phyloP scores from a whole-genome alignment of 371 early-diverging fungal species.

The Mortierella sp. region DNA sequence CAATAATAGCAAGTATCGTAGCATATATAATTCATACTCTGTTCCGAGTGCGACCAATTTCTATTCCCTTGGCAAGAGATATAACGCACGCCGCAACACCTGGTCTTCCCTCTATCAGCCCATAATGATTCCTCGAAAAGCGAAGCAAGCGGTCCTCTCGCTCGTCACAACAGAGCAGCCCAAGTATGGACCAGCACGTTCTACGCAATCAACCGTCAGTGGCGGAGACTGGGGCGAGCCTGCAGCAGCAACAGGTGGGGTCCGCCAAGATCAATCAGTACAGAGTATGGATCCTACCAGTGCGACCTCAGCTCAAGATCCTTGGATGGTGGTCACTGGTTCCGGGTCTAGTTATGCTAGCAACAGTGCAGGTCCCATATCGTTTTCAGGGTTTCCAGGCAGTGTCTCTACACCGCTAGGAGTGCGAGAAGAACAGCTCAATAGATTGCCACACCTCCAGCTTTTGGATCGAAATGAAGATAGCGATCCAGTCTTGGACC shows the following conservation, averaged over 20 bases:
- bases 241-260: slow-evolving; percentile 5
- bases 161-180: slow-evolving; percentile 47
- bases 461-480: slow-evolving; percentile 57
- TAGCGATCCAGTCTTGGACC: slow-evolving; percentile 62
- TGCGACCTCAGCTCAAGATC: slow-evolving; percentile 22
- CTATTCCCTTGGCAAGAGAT: slow-evolving; percentile 6
- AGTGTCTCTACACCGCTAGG: slow-evolving; percentile 19
- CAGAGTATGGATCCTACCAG: slow-evolving; percentile 29
- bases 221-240: slow-evolving; percentile 50
- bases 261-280: background rate
- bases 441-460: slow-evolving; percentile 54
- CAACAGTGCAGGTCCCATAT: background rate
- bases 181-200: slow-evolving; percentile 31
- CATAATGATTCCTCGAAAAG: slow-evolving; percentile 42
- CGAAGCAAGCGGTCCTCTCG: slow-evolving; percentile 31
- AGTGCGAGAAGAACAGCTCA: slow-evolving; percentile 40
- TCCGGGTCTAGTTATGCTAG: slow-evolving; percentile 28
- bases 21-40: slow-evolving; percentile 3
- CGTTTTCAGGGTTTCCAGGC: slow-evolving; percentile 5
- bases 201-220: slow-evolving; percentile 40
- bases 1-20: slow-evolving; percentile 10
- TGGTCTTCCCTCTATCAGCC: slow-evolving; percentile 36
- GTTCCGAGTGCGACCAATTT: background rate
- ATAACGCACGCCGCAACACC: slow-evolving; percentile 27
- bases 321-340: slow-evolving; percentile 48